These are phyloP conservation scores for Mortierella sp. DNA, from an alignment of 371 early-diverging fungal species.

Conservation along the genomic window DNA sequence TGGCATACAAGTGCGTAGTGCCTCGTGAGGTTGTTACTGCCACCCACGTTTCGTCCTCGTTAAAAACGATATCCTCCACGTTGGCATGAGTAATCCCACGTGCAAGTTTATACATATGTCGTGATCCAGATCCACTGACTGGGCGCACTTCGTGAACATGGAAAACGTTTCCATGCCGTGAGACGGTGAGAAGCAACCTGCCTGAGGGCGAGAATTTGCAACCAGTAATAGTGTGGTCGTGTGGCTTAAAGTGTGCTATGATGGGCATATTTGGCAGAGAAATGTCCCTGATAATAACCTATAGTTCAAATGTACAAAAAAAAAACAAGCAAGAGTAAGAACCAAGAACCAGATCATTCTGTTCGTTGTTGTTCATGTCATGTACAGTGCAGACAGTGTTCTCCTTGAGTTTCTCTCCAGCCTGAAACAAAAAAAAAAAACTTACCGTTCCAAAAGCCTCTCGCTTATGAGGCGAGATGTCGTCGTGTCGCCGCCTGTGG, in stretches of 20 bases:
- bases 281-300: slow-evolving; percentile 65
- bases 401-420: background rate
- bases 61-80: slow-evolving; percentile 79
- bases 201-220: slow-evolving; percentile 77
- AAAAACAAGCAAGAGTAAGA: background rate
- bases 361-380: background rate
- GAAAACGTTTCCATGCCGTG: slow-evolving; percentile 82
- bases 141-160: slow-evolving; percentile 70
- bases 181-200: slow-evolving; percentile 78
- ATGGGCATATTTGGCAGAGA: slow-evolving; percentile 59
- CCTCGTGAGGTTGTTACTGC: slow-evolving; percentile 83
- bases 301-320: background rate
- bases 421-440: background rate
- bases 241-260: slow-evolving; percentile 82
- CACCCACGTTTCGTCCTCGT: slow-evolving; percentile 83
- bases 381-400: background rate
- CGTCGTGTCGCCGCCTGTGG: slow-evolving; percentile 41
- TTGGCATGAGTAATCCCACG: slow-evolving; percentile 86
- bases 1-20: slow-evolving; percentile 82
- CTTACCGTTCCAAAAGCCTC: slow-evolving; percentile 53
- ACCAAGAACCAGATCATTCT: background rate
- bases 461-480: slow-evolving; percentile 37
- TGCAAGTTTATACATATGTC: slow-evolving; percentile 77
- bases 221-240: slow-evolving; percentile 77
- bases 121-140: slow-evolving; percentile 40